Base-by-base conservation (phyloP, 2,329 filamentous ascomycete genomes). In the Neonectria hederae region DNA sequence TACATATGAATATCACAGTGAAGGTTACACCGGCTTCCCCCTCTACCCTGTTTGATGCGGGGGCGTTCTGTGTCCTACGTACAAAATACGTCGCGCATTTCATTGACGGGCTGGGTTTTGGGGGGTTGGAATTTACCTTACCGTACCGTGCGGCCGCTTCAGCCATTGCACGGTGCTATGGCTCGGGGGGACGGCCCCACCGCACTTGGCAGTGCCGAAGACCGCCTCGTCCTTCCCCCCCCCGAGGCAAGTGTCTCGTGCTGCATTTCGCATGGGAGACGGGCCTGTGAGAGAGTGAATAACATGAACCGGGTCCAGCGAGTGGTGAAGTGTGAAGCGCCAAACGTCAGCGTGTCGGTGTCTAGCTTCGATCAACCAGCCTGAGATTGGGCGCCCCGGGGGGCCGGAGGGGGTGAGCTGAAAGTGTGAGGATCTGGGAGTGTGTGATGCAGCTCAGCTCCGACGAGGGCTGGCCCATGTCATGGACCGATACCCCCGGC, bases 141-240 rank as follows among this genome's bases (percentile, higher is more conserved):
- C 52, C 56, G 62, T 52, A 64, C 62, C 21, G 62, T 64, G 45
- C 43, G 48, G 24, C 43, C 54, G 49, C n/a, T 26, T 26, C 21
- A 19, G 17, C 54, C 26, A 19, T 13, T 48, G 52, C 52, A 64
- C 62, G n/a, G 56, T 64, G 32, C 40, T 22, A 48, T 46, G 24
- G 32, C 52, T 62, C 59, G 61, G 54, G 26, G 64, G 54, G 51
- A 42, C 60, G 64, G 60, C 64, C 64, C 64, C 64, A 66, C 64
- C 35, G 48, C 14, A 45, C 32, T 35, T 54, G 35, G 32, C 40
- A 49, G 40, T 64, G 56, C 59, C 59, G 59, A 60, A 52, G 35
- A 32, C 11, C 28, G 48, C 38, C 24, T 10, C 48, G 28, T 51
- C 24, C 46, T 51, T 32, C 19, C n/a, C n/a, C 10, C 24, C 43